phyloP scores from a whole-genome alignment of 805 yeast genomes.

The Schwanniomyces occidentalis region DNA sequence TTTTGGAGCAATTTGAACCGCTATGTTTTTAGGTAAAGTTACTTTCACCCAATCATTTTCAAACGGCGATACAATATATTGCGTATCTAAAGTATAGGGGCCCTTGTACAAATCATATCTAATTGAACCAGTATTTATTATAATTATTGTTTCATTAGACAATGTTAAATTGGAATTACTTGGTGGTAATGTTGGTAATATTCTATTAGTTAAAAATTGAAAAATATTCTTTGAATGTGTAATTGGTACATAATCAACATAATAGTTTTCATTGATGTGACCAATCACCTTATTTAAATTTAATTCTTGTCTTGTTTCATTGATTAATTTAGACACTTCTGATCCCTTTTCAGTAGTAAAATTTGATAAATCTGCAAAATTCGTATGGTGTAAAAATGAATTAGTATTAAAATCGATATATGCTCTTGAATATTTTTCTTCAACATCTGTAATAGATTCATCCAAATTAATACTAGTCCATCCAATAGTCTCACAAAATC shows the following conservation, averaged over 20 bases:
- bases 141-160: slow-evolving; percentile 43
- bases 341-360: slow-evolving; percentile 62
- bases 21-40: slow-evolving; percentile 57
- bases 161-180: slow-evolving; percentile 5
- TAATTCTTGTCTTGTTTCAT: slow-evolving; percentile 45
- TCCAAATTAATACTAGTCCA: slow-evolving; percentile 61
- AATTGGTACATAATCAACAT: slow-evolving; percentile 65
- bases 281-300: slow-evolving; percentile 61
- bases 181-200: slow-evolving; percentile 51
- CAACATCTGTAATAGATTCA: slow-evolving; percentile 13
- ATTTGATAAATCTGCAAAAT: slow-evolving; percentile 18
- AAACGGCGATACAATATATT: slow-evolving; percentile 84
- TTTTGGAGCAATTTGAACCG: slow-evolving; percentile 50
- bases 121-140: slow-evolving; percentile 85
- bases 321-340: slow-evolving; percentile 46
- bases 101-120: slow-evolving; percentile 87
- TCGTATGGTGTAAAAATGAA: slow-evolving; percentile 68
- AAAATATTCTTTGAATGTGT: slow-evolving; percentile 51
- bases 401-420: slow-evolving; percentile 81
- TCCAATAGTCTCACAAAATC: slow-evolving; percentile 93
- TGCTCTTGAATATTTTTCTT: slow-evolving; percentile 48
- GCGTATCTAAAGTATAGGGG: slow-evolving; percentile 75
- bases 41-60: slow-evolving; percentile 75
- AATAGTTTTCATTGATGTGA: slow-evolving; percentile 58
- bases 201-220: slow-evolving; percentile 54